Conservation (phyloP, 345 rosid species). For the Acer yangbiense region DNA sequence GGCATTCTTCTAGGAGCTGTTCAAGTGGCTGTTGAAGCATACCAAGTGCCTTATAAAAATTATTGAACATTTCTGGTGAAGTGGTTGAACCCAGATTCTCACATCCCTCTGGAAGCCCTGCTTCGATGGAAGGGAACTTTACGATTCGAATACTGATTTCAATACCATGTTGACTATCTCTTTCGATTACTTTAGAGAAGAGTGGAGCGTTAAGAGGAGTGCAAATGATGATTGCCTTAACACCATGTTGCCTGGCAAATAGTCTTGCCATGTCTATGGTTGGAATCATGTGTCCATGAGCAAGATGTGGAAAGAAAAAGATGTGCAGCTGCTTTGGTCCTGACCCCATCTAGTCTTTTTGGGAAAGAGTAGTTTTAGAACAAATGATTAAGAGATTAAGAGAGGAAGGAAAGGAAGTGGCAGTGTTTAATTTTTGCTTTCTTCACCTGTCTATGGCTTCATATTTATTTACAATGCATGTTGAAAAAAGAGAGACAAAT, state of each 20-base stretch:
- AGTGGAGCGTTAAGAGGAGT: background rate
- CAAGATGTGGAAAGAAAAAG: constrained; percentile 4
- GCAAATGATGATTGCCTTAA: background rate
- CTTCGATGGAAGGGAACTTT: constrained; percentile 24
- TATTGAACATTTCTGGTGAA: background rate
- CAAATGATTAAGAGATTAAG: background rate
- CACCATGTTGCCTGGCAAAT: constrained; percentile 10
- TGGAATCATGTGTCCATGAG: constrained; percentile 16
- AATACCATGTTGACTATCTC: constrained; percentile 1
- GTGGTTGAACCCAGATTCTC: constrained; percentile 18
- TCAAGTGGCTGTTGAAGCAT: constrained; percentile 25
- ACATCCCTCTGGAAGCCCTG: constrained; percentile 26
- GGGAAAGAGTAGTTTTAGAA: background rate
- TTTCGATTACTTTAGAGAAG: constrained; percentile 9
- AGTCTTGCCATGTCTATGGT: constrained; percentile 6
- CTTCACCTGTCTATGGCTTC: background rate
- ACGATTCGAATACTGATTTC: constrained; percentile 12
- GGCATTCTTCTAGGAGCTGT: constrained; percentile 6
- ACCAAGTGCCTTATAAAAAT: constrained; percentile 3
- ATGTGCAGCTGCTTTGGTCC: background rate
- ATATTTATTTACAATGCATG: background rate
- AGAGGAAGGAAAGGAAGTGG: background rate
- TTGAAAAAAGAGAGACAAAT: too few species aligned
- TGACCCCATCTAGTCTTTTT: background rate
- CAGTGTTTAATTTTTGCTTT: background rate